Conservation (phyloP, 305 asterid species). For the Solanum hybrid region DNA sequence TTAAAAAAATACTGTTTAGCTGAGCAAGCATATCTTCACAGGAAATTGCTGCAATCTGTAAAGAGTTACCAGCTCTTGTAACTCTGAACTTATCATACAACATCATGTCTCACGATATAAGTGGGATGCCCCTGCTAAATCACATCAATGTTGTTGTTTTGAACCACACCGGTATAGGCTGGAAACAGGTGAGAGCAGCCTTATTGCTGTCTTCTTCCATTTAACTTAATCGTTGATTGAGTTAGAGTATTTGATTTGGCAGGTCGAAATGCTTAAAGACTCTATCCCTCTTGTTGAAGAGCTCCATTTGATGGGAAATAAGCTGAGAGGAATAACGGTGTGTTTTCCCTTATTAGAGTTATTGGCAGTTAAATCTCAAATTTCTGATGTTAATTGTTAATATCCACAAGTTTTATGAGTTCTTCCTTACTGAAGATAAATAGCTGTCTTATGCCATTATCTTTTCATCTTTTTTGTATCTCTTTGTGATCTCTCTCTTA, state of each 20-base stretch:
- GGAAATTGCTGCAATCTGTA: slow-evolving; percentile 69
- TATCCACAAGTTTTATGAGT: neutral
- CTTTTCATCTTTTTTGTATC: neutral
- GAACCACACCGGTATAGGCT: slow-evolving; percentile 67
- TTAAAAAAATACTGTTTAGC: neutral
- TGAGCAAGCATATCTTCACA: slow-evolving; percentile 18
- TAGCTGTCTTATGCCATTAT: neutral
- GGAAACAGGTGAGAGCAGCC: slow-evolving; percentile 58
- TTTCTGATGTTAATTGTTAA: neutral
- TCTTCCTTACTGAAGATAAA: neutral
- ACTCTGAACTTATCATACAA: slow-evolving; percentile 66
- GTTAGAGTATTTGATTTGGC: slow-evolving; percentile 16
- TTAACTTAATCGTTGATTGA: slow-evolving; percentile 2
- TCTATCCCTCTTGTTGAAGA: slow-evolving; percentile 63
- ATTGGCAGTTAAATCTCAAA: slow-evolving; percentile 6
- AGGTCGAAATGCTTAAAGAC: slow-evolving; percentile 76
- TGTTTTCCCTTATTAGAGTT: slow-evolving; percentile 4
- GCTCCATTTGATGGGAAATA: slow-evolving; percentile 86
- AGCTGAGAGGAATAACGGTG: slow-evolving; percentile 56
- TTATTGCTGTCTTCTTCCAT: slow-evolving; percentile 1
- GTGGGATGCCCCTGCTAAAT: slow-evolving; percentile 43
- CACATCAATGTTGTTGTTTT: slow-evolving; percentile 57
- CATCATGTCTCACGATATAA: slow-evolving; percentile 42
- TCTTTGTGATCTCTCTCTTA: neutral
- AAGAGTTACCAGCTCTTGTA: slow-evolving; percentile 60